Evolutionary conservation across 371 early-diverging fungal genomes (phyloP).

Genomic region (Rhizopus delemar): DNA sequence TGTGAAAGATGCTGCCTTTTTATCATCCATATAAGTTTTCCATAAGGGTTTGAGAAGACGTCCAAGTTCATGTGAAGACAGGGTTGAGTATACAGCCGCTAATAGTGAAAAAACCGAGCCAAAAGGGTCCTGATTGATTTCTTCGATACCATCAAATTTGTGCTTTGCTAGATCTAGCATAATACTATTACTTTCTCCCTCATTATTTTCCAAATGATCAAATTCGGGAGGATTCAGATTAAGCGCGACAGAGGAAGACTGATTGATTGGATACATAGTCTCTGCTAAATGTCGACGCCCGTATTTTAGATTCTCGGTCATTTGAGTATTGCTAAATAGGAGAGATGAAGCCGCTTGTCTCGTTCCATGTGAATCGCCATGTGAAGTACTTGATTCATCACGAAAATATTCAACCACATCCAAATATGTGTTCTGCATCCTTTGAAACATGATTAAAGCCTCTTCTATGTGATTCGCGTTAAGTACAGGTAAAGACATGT

Average conservation of each 20-base stretch:
- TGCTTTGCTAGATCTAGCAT: conserved; percentile 33
- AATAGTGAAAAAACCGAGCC: conserved; percentile 58
- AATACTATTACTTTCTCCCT: conserved; percentile 6
- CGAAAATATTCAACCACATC: conserved; percentile 26
- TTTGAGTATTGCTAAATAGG: background rate
- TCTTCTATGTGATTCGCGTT: conserved; percentile 32
- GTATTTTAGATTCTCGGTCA: background rate
- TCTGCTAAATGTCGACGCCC: conserved; percentile 7
- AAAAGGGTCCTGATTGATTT: conserved; percentile 54
- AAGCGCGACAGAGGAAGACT: conserved; percentile 21
- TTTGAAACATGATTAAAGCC: conserved; percentile 41
- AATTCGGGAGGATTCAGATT: conserved; percentile 29
- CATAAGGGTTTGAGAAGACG: conserved; percentile 54
- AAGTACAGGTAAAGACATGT: conserved; percentile 3
- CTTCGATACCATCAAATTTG: conserved; percentile 43
- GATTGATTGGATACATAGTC: conserved; percentile 20
- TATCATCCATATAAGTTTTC: conserved; percentile 55
- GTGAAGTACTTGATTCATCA: background rate
- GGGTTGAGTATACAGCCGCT: conserved; percentile 56
- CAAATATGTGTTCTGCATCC: conserved; percentile 39
- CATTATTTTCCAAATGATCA: background rate
- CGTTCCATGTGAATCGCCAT: conserved; percentile 19
- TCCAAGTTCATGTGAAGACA: conserved; percentile 49
- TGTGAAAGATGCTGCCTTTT: conserved; percentile 45
- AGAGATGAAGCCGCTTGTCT: background rate